Conservation (phyloP, 495 filamentous ascomycete species). For the Penicillium maclennaniae region DNA sequence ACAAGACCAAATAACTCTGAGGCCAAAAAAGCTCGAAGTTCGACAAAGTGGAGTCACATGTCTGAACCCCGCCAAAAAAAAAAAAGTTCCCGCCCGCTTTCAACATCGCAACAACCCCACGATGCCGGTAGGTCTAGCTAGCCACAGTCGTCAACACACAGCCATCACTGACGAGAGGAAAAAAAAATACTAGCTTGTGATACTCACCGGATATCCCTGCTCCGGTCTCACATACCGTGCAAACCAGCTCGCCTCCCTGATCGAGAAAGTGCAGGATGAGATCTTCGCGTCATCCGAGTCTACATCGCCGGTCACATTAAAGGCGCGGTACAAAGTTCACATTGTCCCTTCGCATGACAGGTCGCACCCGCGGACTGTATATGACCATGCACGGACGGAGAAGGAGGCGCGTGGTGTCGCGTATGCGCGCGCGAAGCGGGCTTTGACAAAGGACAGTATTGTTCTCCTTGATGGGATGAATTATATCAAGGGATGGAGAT, state of each 20-base stretch:
- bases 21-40: not conserved
- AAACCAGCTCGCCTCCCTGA: constrained; percentile 60
- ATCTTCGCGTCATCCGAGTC: constrained; percentile 52
- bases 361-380: constrained; percentile 44
- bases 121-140: constrained; percentile 31
- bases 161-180: not conserved
- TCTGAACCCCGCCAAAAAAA: constrained; percentile 26
- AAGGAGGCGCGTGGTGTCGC: constrained; percentile 88
- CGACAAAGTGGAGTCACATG: constrained; percentile 29
- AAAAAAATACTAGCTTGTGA: constrained; percentile 84
- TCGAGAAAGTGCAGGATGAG: constrained; percentile 39
- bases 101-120: constrained; percentile 14
- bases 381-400: constrained; percentile 64
- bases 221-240: constrained; percentile 91
- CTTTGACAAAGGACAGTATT: constrained; percentile 71
- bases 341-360: constrained; percentile 54
- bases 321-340: constrained; percentile 50
- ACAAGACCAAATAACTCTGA: too few relatives aligned
- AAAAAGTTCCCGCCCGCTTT: constrained; percentile 21
- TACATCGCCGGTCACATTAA: constrained; percentile 38
- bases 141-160: not conserved
- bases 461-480: constrained; percentile 89
- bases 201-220: constrained; percentile 87
- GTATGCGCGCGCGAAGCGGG: constrained; percentile 81
- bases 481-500: constrained; percentile 97